phyloP scores from a whole-genome alignment of 805 yeast genomes.

The Nakazawaea wickerhamii region DNA sequence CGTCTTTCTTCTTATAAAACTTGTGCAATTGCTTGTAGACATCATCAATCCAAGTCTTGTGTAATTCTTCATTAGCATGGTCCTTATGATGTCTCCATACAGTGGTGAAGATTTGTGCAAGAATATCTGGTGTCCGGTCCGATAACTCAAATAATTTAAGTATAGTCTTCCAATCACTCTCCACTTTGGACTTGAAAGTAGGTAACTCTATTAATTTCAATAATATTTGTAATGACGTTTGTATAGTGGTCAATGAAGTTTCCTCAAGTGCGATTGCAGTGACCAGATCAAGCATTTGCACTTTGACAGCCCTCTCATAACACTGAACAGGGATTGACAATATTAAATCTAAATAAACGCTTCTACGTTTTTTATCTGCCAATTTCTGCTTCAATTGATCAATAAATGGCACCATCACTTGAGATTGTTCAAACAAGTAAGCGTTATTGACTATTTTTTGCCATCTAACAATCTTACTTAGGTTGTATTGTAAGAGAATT shows the following conservation, averaged over 20 bases:
- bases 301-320: slow-evolving; percentile 31
- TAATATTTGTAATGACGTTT: slow-evolving; percentile 22
- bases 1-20: slow-evolving; percentile 10
- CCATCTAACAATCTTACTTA: slow-evolving; percentile 17
- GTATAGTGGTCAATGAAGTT: slow-evolving; percentile 12
- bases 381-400: slow-evolving; percentile 6
- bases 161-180: slow-evolving; percentile 30
- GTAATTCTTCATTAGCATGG: slow-evolving; percentile 29
- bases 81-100: slow-evolving; percentile 37
- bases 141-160: slow-evolving; percentile 16
- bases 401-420: slow-evolving; percentile 26
- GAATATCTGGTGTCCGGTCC: slow-evolving; percentile 8
- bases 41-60: slow-evolving; percentile 20
- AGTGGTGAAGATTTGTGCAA: slow-evolving; percentile 24
- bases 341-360: slow-evolving; percentile 10
- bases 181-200: slow-evolving; percentile 48
- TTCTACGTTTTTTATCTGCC: background rate
- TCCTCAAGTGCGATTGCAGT: slow-evolving; percentile 8
- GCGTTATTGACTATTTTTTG: slow-evolving; percentile 28
- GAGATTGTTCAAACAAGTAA: slow-evolving; percentile 43
- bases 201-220: slow-evolving; percentile 42
- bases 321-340: slow-evolving; percentile 45
- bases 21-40: slow-evolving; percentile 17
- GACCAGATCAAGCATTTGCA: slow-evolving; percentile 22
- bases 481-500: slow-evolving; percentile 21